Evolutionary conservation across 208 protist species (phyloP).

Genomic region (Novymonas esmeraldas): DNA sequence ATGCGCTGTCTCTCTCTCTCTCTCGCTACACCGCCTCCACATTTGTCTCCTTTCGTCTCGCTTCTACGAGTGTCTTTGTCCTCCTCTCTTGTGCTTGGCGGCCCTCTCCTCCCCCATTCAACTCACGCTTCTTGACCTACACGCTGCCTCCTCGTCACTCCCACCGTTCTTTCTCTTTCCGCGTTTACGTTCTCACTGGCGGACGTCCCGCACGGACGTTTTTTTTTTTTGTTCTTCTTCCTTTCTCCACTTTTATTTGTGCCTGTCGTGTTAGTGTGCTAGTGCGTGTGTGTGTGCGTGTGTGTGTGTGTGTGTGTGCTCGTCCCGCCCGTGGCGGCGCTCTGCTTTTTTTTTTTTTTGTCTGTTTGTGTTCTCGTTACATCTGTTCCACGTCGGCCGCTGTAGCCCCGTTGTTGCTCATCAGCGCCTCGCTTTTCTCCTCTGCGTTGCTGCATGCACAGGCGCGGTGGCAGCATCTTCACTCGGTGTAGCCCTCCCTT

Average conservation of each 20-base stretch:
- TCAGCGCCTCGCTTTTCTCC: no score
- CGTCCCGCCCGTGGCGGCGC: background rate
- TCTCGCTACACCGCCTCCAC: background rate
- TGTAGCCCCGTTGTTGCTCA: no score
- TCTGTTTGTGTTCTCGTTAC: background rate
- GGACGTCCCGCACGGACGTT: no score
- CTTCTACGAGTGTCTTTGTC: conserved; percentile 8
- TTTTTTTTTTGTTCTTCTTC: background rate
- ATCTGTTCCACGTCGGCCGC: no score
- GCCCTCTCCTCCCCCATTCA: background rate
- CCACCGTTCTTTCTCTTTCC: no score
- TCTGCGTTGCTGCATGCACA: no score
- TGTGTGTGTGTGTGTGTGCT: background rate
- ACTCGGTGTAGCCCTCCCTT: no score
- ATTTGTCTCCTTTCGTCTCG: background rate
- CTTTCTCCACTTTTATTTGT: background rate
- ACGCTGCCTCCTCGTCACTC: no score
- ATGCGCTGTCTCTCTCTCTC: no score
- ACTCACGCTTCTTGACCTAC: no score
- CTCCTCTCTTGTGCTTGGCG: background rate
- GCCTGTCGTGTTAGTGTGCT: background rate
- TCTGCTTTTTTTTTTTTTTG: background rate
- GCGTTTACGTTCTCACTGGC: no score
- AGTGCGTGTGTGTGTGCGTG: background rate
- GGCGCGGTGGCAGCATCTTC: no score